Base-by-base conservation (phyloP, 1,284 basidiomycete genomes). In the Marasmius oreades region DNA sequence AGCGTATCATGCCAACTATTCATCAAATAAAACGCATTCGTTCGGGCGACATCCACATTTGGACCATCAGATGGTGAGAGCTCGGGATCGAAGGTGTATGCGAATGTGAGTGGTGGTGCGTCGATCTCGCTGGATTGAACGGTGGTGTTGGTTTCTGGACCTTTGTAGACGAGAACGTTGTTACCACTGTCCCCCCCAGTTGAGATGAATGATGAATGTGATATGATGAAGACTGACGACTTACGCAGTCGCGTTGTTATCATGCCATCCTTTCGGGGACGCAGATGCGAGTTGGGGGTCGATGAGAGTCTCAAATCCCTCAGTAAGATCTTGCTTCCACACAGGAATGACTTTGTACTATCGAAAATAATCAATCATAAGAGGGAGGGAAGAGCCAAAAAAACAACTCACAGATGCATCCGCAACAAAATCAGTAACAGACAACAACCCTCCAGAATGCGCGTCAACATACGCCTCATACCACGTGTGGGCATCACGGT, bases 381-480 rank as follows among this genome's bases (percentile, higher is more conserved):
- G 18, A 42, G 26, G 16, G 24, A 12, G 24, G 1, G 26, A 39
- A 16, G 44, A 44, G 33, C 53, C 36, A 26, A 33, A 34, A 47
- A 18, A 28, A 28, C 22, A n/a, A 69, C 76, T 59, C 57, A 79
- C 77, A 5, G 74, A 70, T 20, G 76, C 73, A 51, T 78, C 67
- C 5, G 73, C 66, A 22, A 78, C 77, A 59, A 80, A 87, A 66
- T 86, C 82, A 48, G 77, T 78, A n/a, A 84, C 73, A 31, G 76
- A 73, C 12, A 83, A 64, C 36, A 86, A 66, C 47, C 82, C 76
- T 24, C 80, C 80, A 26, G 74, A 70, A 60, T 79, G 76, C 16
- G 81, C 80, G 59, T 85, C 82, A 51, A 87, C 78, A 64, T 81
- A 83, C 0, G 81, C 84, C 69, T 85, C 80, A 63, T 78, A 78